Base-by-base conservation (phyloP, 2,329 filamentous ascomycete species). In the Alternaria postmessia region DNA sequence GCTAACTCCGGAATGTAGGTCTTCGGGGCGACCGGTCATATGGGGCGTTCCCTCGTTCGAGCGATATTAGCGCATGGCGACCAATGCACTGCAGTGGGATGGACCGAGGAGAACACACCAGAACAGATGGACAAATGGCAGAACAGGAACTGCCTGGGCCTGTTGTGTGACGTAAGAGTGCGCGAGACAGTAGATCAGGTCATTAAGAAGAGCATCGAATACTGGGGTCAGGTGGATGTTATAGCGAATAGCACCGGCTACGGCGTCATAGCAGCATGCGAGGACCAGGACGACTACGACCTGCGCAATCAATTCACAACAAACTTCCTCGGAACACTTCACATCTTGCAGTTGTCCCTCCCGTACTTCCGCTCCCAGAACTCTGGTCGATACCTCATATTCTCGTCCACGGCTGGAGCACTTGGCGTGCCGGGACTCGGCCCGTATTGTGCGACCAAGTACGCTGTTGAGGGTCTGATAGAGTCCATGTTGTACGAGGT, bases 401-500 rank as follows among this genome's bases (percentile, higher is more conserved):
- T 98, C 81, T 97, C 93, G 74, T 95, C 91, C 8, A 97, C 93
- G 0, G 91, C 91, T 32, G 95, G 95, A 5, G 92, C 94, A 0
- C 85, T 97, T n/a, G 95, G 94, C 2, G 93, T 98, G 0, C 95
- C 95, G 0, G 95, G 95, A 0, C 81, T 98, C 6, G 94, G 94
- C 0, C 94, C 94, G 0, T 98, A 97, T 75, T 98, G 94, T 78
- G 95, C 95, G 1, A 97, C 93, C 16, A 99, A 98, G 78, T 98
- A 97, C 79, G 95, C 95, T 0, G 93, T 97, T 4, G 95, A 99
- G 76, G 95, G 94, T 0, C 83, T 99, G 54, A 93, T 98, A 69
- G 95, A 99, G 79, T 94, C 92, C 16, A 94, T 99, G 91, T 85
- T 97, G 16, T 98, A 98, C 79, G 95, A 99, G 77, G 90, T 96